Conservation (phyloP, 352 stramenopile species). For the Hyphochytrium catenoides region DNA sequence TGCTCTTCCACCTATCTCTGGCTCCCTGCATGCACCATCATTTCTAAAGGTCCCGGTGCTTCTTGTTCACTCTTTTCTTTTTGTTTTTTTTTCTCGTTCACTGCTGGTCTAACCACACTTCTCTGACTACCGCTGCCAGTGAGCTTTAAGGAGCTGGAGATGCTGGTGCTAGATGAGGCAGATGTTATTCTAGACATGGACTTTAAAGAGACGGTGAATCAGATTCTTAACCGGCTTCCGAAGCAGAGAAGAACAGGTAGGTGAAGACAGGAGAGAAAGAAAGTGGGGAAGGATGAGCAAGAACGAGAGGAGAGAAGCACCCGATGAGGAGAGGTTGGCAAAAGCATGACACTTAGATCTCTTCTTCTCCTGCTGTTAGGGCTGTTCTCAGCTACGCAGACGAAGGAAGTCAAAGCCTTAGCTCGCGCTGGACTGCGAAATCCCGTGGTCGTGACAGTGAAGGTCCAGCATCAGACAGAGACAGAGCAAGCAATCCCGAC, state of each 20-base stretch:
- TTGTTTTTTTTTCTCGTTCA: too few relatives aligned
- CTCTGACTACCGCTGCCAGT: slow-evolving; percentile 35
- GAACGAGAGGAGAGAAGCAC: too few relatives aligned
- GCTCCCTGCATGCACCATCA: too few relatives aligned
- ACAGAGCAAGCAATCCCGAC: slow-evolving; percentile 25
- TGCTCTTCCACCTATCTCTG: too few relatives aligned
- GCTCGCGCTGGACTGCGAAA: slow-evolving; percentile 89
- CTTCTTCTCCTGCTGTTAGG: too few relatives aligned
- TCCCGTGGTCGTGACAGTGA: slow-evolving; percentile 89
- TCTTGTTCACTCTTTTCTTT: too few relatives aligned
- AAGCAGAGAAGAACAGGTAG: slow-evolving; percentile 89
- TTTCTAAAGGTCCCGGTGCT: too few relatives aligned
- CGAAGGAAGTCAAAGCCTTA: slow-evolving; percentile 83
- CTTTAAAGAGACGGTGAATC: slow-evolving; percentile 83
- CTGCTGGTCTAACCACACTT: too few relatives aligned
- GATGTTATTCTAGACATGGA: slow-evolving; percentile 95
- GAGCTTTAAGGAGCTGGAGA: slow-evolving; percentile 78
- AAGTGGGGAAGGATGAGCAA: too few relatives aligned
- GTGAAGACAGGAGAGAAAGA: slow-evolving; percentile 17
- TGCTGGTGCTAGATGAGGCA: slow-evolving; percentile 97
- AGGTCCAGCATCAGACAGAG: slow-evolving; percentile 59
- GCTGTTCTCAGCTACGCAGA: slow-evolving; percentile 70
- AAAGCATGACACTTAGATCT: too few relatives aligned
- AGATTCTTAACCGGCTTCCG: slow-evolving; percentile 79
- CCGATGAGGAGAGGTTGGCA: too few relatives aligned